These are phyloP conservation scores for Stereocaulon alpinum DNA, from an alignment of 495 filamentous ascomycete species.

Conservation along the genomic window DNA sequence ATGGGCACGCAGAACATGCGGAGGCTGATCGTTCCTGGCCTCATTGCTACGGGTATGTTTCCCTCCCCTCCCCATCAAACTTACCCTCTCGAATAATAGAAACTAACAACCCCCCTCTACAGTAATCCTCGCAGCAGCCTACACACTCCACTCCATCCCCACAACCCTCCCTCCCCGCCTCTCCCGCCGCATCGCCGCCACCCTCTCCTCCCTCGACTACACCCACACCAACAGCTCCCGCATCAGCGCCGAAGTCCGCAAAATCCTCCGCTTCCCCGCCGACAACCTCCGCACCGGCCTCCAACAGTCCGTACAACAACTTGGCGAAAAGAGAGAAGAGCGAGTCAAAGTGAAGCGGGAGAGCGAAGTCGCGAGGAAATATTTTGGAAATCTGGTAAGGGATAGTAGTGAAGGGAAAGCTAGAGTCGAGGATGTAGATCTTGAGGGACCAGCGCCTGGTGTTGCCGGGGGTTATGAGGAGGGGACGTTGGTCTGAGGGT, in stretches of 20 bases:
- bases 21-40: constrained; percentile 68
- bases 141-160: constrained; percentile 77
- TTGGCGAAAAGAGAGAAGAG: constrained; percentile 66
- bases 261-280: constrained; percentile 76
- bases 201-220: constrained; percentile 76
- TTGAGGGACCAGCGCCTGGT: constrained; percentile 56
- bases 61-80: background rate
- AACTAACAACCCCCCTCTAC: constrained; percentile 19
- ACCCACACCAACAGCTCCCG: constrained; percentile 78
- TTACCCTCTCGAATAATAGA: background rate
- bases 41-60: constrained; percentile 64
- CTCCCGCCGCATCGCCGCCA: constrained; percentile 67
- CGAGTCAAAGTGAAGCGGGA: constrained; percentile 64
- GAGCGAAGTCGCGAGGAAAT: constrained; percentile 69
- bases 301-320: constrained; percentile 70
- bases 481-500: constrained; percentile 13
- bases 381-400: constrained; percentile 76
- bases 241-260: constrained; percentile 72
- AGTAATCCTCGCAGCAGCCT: constrained; percentile 65
- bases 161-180: constrained; percentile 79
- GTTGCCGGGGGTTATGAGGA: constrained; percentile 27
- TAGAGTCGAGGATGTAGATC: constrained; percentile 68
- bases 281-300: constrained; percentile 70
- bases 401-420: constrained; percentile 60
- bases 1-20: constrained; percentile 77